Percentiles rank a stretch among this genome's conserved stretches.
These are phyloP conservation scores for Cystobasidium ongulense DNA, from an alignment of 768 basidiomycete species.

Conservation along the genomic window DNA sequence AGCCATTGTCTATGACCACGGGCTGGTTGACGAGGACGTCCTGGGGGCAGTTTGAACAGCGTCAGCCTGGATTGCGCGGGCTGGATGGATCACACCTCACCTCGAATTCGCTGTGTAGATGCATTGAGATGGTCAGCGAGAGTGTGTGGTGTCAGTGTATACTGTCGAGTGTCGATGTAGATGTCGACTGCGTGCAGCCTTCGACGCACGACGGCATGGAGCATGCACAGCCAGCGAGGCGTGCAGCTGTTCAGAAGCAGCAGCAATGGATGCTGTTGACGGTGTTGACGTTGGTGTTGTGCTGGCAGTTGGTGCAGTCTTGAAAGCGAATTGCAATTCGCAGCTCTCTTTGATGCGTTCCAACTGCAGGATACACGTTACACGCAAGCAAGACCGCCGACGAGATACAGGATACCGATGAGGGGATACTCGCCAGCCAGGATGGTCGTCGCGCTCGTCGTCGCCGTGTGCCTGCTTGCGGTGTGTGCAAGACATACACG, in stretches of 20 bases:
- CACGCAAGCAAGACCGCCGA: neutral
- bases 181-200: neutral
- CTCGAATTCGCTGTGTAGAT: slow-evolving; percentile 23
- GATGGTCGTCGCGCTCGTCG: neutral
- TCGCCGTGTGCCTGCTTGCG: neutral
- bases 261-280: neutral
- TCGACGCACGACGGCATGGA: neutral
- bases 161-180: neutral
- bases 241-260: neutral
- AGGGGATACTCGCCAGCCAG: neutral
- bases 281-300: neutral
- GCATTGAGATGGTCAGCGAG: neutral
- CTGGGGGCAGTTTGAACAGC: neutral
- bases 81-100: neutral
- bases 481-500: neutral
- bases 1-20: slow-evolving; percentile 98
- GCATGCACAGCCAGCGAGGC: neutral
- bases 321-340: neutral
- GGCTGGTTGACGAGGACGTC: slow-evolving; percentile 67
- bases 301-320: neutral
- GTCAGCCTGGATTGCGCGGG: neutral
- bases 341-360: neutral
- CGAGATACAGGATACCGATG: neutral
- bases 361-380: neutral
- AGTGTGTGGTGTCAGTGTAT: neutral